phyloP scores from a whole-genome alignment of 2,329 filamentous ascomycete genomes.

The Trichoderma polysporum region DNA sequence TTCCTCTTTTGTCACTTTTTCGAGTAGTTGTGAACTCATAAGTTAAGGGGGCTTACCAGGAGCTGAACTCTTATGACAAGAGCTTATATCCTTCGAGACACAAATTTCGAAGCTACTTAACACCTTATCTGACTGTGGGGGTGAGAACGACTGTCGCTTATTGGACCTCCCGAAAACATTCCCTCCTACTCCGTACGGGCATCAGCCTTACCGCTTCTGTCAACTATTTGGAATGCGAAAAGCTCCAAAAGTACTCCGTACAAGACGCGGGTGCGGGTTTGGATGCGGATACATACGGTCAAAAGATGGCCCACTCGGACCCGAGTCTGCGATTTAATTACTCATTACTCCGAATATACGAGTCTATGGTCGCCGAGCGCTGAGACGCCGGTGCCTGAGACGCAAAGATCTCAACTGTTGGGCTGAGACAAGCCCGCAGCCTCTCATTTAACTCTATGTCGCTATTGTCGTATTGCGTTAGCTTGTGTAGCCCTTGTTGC shows the following conservation, averaged over 20 bases:
- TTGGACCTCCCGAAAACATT: neutral
- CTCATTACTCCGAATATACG: neutral
- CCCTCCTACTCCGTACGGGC: neutral
- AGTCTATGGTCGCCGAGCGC: neutral
- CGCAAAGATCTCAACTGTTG: neutral
- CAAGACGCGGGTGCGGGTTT: neutral
- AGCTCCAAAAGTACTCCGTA: neutral
- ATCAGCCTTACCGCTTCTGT: neutral
- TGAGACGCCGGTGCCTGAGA: neutral
- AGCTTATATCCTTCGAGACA: neutral
- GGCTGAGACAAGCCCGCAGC: neutral
- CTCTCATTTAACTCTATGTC: neutral
- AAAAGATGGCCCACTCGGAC: neutral
- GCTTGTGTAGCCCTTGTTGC: neutral
- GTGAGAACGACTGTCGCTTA: neutral
- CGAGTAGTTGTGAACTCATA: neutral
- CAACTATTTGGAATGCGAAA: neutral
- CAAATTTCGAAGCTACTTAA: conserved; percentile 9
- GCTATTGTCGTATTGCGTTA: neutral
- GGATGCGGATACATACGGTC: neutral
- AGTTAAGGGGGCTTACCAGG: neutral
- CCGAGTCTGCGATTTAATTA: neutral
- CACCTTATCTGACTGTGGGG: neutral
- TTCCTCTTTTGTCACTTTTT: neutral
- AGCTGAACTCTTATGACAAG: neutral